Base-by-base conservation (phyloP, 192 early-diverging fungal species). In the Coemansia sp. region DNA sequence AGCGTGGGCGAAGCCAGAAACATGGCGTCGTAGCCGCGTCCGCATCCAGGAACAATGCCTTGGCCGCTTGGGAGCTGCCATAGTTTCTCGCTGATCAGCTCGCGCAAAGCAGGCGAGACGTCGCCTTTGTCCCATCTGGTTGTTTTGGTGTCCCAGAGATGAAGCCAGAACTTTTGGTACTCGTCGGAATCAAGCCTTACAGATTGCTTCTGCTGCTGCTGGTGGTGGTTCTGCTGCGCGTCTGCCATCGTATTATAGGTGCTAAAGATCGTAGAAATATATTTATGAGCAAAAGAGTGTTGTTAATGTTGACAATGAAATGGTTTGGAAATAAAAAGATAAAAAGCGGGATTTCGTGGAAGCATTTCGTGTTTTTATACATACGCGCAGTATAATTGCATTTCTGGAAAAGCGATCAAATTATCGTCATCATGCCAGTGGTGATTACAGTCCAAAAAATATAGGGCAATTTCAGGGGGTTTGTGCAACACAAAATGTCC, bases 11-110 rank as follows among this genome's bases (percentile, higher is more conserved):
- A 65, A 7, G 90, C 88, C 15, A 94, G 77, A 64, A 83, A 90
- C 76, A 91, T 79, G 35, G 92, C 91, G 69, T 96, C 94, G 68
- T 91, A 90, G 18, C 92, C 90, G 18, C 71, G 61, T 12, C 82
- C 82, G 52, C 82, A 84, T 28, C 82, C 82, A 4, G 82, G 82
- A 14, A 84, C 82, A 1, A 84, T 70, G 56, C 71, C 82, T 15
- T 37, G 60, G 12, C 82, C 77, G 39, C 28, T 55, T 11, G 82
- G 82, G 11, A 84, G 72, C 65, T 65, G 58, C 76, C 76, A 84
- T n/a, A 71, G 41, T 45, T 76, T 79, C 35, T 84, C 76, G n/a
- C 66, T 56, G 33, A 84, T 76, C 28, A 84, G 68, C 59, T 84
- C 68, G 53, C 71, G 74, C 39, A 84, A 71, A 4, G 82, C 82